Conservation (phyloP, 805 yeast genomes). For the Wilhelminamyces savonicus region DNA sequence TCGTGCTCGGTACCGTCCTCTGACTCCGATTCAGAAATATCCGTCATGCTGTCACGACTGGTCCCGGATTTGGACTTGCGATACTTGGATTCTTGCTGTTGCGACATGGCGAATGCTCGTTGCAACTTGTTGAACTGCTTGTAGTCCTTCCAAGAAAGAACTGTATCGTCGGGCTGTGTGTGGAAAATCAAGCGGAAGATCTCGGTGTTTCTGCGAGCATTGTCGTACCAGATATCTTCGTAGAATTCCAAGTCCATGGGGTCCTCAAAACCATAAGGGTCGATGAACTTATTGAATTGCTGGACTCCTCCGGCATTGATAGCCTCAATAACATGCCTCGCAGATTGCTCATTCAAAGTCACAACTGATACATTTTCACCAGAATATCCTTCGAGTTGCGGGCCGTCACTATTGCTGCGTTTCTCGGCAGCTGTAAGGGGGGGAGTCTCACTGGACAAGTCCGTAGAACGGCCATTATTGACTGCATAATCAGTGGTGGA, state of each 20-base stretch:
- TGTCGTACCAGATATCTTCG: slow-evolving; percentile 79
- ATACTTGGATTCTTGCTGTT: slow-evolving; percentile 26
- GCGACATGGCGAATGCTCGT: slow-evolving; percentile 47
- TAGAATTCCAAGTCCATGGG: slow-evolving; percentile 79
- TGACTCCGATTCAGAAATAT: slow-evolving; percentile 7
- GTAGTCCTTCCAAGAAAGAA: slow-evolving; percentile 85
- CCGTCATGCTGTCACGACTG: slow-evolving; percentile 5
- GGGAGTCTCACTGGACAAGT: too few relatives aligned
- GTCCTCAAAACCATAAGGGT: slow-evolving; percentile 85
- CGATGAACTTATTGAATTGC: slow-evolving; percentile 49
- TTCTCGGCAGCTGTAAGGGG: too few relatives aligned
- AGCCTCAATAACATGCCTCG: slow-evolving; percentile 32
- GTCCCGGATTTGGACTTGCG: slow-evolving; percentile 15
- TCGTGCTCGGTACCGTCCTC: slow-evolving; percentile 1
- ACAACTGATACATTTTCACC: slow-evolving; percentile 23
- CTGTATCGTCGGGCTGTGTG: slow-evolving; percentile 91
- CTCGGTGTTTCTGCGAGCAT: slow-evolving; percentile 77
- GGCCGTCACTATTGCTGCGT: slow-evolving; percentile 12
- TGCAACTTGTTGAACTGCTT: slow-evolving; percentile 59
- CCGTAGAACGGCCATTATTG: too few relatives aligned
- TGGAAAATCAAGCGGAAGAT: slow-evolving; percentile 82
- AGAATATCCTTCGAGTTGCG: slow-evolving; percentile 11
- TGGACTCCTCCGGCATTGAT: slow-evolving; percentile 32
- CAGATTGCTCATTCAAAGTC: slow-evolving; percentile 37
- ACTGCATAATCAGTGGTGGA: too few relatives aligned